Conservation (phyloP, 129 eudicot genomes). For the Tagetes patula region DNA sequence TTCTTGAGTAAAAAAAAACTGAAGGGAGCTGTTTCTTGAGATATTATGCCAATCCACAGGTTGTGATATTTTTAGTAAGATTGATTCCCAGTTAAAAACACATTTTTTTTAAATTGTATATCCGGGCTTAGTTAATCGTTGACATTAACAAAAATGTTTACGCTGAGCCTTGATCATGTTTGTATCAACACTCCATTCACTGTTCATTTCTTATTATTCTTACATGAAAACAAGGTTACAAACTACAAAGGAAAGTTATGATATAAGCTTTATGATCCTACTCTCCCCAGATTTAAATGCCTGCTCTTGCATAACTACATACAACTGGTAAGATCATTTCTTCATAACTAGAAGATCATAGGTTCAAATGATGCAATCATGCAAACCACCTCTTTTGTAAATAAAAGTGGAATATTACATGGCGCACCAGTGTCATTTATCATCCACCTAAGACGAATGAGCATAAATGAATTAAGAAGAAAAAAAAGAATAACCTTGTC, state of each 20-base stretch:
- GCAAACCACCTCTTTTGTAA: background rate
- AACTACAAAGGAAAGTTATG: background rate
- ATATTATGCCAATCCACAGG: constrained; percentile 10
- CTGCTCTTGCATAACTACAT: constrained; percentile 1
- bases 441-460: background rate
- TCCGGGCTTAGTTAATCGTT: background rate
- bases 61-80: background rate
- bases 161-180: background rate
- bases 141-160: background rate
- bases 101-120: background rate
- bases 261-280: background rate
- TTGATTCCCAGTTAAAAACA: background rate
- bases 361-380: constrained; percentile 6
- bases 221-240: background rate
- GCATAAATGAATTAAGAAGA: background rate
- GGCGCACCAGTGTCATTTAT: background rate
- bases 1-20: background rate
- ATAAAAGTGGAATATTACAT: background rate
- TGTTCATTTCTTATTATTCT: background rate
- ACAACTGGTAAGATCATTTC: constrained; percentile 2
- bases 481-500: constrained; percentile 59
- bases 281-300: background rate
- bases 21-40: constrained; percentile 12
- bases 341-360: background rate
- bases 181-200: background rate